These are phyloP conservation scores for Kazachstania bromeliacearum DNA, from an alignment of 805 yeast genomes.

Conservation along the genomic window DNA sequence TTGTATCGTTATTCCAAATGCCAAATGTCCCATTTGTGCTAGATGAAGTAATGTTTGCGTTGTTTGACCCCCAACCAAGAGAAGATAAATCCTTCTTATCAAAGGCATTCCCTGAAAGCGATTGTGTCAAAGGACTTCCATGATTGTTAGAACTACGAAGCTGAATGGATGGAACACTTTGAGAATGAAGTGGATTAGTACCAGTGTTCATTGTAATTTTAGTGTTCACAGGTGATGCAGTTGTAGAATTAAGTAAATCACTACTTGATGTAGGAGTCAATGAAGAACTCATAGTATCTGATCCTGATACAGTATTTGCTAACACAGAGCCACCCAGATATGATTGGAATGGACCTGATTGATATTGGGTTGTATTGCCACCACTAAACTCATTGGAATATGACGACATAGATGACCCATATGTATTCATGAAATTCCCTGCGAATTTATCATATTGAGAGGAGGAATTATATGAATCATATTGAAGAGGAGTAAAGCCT, in stretches of 20 bases:
- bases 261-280: not conserved
- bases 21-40: slow-evolving; percentile 3
- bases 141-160: too few relatives aligned
- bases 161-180: too few relatives aligned
- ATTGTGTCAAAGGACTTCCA: not conserved
- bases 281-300: not conserved
- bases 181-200: too few relatives aligned
- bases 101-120: not conserved
- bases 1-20: slow-evolving; percentile 25
- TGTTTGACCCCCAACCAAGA: slow-evolving; percentile 19
- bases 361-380: not conserved
- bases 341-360: too few relatives aligned
- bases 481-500: too few relatives aligned
- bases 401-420: too few relatives aligned
- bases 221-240: not conserved
- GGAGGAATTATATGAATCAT: too few relatives aligned
- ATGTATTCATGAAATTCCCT: too few relatives aligned
- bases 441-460: too few relatives aligned
- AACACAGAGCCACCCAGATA: not conserved
- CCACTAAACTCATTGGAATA: not conserved
- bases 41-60: slow-evolving; percentile 4
- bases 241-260: not conserved
- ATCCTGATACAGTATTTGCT: not conserved
- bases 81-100: slow-evolving; percentile 14
- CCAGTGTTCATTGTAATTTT: not conserved